Base-by-base conservation (phyloP, 2,329 filamentous ascomycete species). In the Alternaria arbusti region DNA sequence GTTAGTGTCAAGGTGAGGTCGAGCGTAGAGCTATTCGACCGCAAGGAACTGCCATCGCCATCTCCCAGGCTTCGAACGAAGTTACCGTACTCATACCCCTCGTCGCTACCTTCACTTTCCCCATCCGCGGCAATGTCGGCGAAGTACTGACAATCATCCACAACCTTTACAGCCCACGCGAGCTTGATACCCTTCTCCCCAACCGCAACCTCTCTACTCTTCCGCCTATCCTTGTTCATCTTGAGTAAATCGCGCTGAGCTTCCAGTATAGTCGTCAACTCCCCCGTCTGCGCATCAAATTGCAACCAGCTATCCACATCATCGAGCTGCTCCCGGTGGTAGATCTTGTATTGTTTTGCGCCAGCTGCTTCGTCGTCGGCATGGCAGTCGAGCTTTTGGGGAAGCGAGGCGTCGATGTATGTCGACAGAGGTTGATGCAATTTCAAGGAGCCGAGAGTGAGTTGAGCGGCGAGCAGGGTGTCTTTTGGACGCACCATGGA, bases 161-260 rank as follows among this genome's bases (percentile, higher is more conserved):
- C 11, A 0, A 73, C 67, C n/a, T 59, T 58, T 0, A 54, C 49
- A 7, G 63, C 67, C 70, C 72, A 74, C 5, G 68, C 72, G 12
- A 60, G 22, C 9, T 61, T 46, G 0, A 66, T 5, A 2, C 61
- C 66, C 22, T 49, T 17, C 1, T 63, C 56, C 2, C 17, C 30
- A 0, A 73, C n/a, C 1, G 22, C 47, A 0, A 65, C 11, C 7
- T 65, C 56, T 11, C 44, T 54, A 6, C 13, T 57, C 25, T 68
- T 66, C 13, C 63, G 57, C 12, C 63, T 57, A 6, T 47, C 44
- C 10, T 57, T 51, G 9, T 62, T 60, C 59, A 67, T 61, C 1
- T 51, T 64, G 1, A 72, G 22, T 10, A 60, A 25, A 17, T 67
- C 66, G 10, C 68, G 64, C 47, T 70, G 64, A 4, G 61, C 66